phyloP scores from a whole-genome alignment of 2,329 filamentous ascomycete genomes.

The Colletotrichum sp. region DNA sequence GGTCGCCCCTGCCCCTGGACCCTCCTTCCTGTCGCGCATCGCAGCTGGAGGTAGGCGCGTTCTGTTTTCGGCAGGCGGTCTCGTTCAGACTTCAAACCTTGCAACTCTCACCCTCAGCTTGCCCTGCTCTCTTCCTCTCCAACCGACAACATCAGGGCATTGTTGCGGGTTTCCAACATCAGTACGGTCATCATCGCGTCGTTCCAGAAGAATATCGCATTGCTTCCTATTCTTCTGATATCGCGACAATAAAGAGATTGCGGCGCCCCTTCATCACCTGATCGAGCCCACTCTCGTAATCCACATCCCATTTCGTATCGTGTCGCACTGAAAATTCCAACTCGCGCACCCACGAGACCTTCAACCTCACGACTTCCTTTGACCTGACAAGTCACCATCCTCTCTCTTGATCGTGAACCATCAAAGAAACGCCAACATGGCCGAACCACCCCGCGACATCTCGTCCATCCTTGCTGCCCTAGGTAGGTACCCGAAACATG shows the following conservation, averaged over 20 bases:
- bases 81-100: constrained; percentile 11
- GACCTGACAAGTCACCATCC: not conserved
- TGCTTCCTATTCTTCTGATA: not conserved
- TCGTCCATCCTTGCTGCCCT: constrained; percentile 54
- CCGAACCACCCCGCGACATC: constrained; percentile 43
- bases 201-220: not conserved
- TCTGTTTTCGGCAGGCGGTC: constrained; percentile 20
- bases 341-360: constrained; percentile 1
- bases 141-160: not conserved
- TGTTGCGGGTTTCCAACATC: not conserved
- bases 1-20: not conserved
- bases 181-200: not conserved
- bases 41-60: not conserved
- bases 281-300: constrained; percentile 10
- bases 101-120: not conserved
- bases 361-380: not conserved
- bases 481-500: constrained; percentile 38
- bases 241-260: not conserved
- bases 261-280: constrained; percentile 6
- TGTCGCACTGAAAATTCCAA: constrained; percentile 15
- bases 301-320: not conserved
- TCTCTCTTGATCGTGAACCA: not conserved
- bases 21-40: not conserved
- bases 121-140: not conserved
- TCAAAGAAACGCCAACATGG: constrained; percentile 30